Percentiles rank a stretch among this genome's conserved stretches.
phyloP scores from a whole-genome alignment of 768 basidiomycete species.

The Pleurotus ostreatus region DNA sequence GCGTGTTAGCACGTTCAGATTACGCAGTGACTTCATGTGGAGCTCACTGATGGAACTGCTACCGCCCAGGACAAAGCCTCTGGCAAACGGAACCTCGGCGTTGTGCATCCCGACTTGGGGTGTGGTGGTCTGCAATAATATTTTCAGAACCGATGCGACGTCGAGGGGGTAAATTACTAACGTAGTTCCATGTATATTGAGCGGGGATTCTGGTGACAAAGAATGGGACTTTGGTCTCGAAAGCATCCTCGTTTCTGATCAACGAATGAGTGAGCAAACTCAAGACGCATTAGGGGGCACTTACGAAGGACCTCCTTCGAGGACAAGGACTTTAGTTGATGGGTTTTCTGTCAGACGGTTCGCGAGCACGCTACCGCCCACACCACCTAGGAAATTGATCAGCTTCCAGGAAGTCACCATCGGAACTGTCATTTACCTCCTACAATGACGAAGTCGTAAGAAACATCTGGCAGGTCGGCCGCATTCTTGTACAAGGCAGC shows the following conservation, averaged over 20 bases:
- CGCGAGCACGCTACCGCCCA: constrained; percentile 3
- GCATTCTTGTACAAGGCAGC: neutral
- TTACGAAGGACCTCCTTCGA: constrained; percentile 4
- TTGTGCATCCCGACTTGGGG: constrained; percentile 16
- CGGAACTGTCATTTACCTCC: neutral
- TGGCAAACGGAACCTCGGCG: constrained; percentile 11
- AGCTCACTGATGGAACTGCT: constrained; percentile 19
- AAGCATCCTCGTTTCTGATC: neutral
- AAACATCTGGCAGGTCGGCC: neutral
- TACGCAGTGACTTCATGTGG: neutral
- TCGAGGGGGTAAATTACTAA: neutral
- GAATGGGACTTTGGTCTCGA: constrained; percentile 1
- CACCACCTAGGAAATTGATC: constrained; percentile 3
- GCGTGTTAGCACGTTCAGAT: constrained; percentile 7
- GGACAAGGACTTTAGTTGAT: neutral
- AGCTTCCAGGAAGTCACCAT: neutral
- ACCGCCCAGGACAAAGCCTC: constrained; percentile 17
- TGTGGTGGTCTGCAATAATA: constrained; percentile 17
- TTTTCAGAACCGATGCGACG: neutral
- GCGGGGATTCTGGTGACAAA: neutral
- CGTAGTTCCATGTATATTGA: neutral
- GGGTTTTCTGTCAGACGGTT: constrained; percentile 8
- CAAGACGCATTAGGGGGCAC: neutral
- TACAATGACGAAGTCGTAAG: constrained; percentile 10
- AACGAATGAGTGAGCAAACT: neutral